Percentiles rank a stretch among this genome's conserved stretches.
phyloP scores from a whole-genome alignment of 768 basidiomycete genomes.

The Lactarius tabidus region DNA sequence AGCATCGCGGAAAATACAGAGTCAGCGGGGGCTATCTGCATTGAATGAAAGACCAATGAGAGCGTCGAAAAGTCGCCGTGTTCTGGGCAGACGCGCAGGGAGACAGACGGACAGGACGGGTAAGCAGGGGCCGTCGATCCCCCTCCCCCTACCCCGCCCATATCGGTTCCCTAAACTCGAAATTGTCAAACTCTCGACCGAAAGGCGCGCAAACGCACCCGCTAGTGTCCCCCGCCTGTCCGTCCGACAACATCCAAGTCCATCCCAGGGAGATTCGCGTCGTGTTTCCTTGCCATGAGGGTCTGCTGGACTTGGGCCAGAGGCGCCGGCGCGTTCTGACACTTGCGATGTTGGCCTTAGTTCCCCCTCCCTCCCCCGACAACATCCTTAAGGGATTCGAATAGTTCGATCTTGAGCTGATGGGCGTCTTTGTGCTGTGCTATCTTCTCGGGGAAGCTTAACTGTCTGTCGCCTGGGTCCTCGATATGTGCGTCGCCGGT shows the following conservation, averaged over 20 bases:
- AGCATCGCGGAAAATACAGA: background rate
- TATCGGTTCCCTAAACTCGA: background rate
- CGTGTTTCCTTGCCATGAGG: background rate
- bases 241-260: background rate
- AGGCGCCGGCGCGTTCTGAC: background rate
- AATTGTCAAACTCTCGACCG: background rate
- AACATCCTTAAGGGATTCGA: background rate
- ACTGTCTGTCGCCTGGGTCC: background rate
- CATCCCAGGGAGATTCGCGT: background rate
- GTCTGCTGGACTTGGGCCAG: background rate
- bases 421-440: background rate
- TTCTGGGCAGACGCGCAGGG: background rate
- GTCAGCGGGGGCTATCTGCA: background rate
- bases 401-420: background rate
- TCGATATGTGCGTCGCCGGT: background rate
- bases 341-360: background rate
- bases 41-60: conserved; percentile 5
- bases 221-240: background rate
- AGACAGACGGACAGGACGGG: background rate
- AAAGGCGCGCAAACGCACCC: background rate
- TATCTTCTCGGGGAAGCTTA: background rate
- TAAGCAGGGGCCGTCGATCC: background rate
- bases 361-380: background rate
- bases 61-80: conserved; percentile 10
- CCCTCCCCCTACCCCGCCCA: background rate